Evolutionary conservation across 176 grass and related monocot species (phyloP), one percentile per base, ranked within the genome.

Genomic region (Eremochloa ophiuroides): DNA sequence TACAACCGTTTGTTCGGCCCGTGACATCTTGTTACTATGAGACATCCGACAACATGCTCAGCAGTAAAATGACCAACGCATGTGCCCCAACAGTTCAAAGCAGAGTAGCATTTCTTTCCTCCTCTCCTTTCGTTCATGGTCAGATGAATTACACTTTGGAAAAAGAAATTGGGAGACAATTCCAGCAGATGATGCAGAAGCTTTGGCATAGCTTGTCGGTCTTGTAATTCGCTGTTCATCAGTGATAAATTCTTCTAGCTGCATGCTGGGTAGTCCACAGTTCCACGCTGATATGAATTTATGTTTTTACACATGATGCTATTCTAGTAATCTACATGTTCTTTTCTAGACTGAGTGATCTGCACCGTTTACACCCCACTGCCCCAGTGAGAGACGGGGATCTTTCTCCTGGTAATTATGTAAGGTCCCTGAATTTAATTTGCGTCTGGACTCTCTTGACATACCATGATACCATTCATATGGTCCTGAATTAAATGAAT

Each of bases 141-240:
- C 80, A 86, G 73, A 66, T 62, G 77, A 71, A 85, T 13, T 80
- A 71, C 20, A 63, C 82, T 89, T 89, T 65, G 51, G 51, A 71
- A 85, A 86, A 88, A 88, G 35, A 88, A 70, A 64, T 56, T 20
- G 44, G 46, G 55, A 59, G 82, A 58, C 77, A 85, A 81, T 69
- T 89, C 87, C 77, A 72, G 72, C 77, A 89, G 85, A 85, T 82
- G 28, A 42, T 70, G 76, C 87, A 89, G 82, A 82, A 77, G 55
- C 72, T 85, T 89, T 89, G 27, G 42, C 43, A 77, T 85, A 82
- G 71, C 44, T 89, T 89, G 82, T 81, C 77, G 34, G 77, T 30
- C 33, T 85, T 71, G 15, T 82, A 47, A 72, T 62, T 67, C 46
- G 55, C 78, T 71, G 55, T 70, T 76, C 25, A 10, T 71, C 33